These are phyloP conservation scores for Fusarium caatingaense DNA, from an alignment of 2,329 filamentous ascomycete species.

Conservation along the genomic window DNA sequence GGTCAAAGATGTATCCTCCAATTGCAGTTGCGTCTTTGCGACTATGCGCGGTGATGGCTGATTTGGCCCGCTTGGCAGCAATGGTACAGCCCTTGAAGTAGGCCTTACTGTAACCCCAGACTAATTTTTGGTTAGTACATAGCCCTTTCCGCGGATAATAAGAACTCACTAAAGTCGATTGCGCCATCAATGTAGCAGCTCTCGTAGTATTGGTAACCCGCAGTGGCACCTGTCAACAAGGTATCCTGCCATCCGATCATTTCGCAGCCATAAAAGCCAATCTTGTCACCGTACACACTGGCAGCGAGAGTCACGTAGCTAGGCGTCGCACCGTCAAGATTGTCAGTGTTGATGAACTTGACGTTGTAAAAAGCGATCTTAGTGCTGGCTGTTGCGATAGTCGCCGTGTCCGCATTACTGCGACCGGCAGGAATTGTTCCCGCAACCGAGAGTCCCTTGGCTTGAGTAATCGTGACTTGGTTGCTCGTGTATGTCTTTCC, in stretches of 20 bases:
- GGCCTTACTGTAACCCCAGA: conserved; percentile 43
- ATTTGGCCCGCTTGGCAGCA: conserved; percentile 31
- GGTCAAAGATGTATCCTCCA: conserved; percentile 57
- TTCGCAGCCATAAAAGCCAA: conserved; percentile 54
- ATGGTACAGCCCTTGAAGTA: conserved; percentile 43
- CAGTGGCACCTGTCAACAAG: conserved; percentile 31
- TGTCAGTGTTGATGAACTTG: conserved; percentile 56
- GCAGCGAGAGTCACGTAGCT: conserved; percentile 40
- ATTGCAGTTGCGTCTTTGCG: conserved; percentile 46
- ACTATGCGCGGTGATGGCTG: conserved; percentile 45
- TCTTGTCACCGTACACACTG: conserved; percentile 51
- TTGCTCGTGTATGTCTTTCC: conserved; percentile 62
- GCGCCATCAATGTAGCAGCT: conserved; percentile 37
- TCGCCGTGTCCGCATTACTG: conserved; percentile 40
- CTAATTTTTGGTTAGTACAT: neutral
- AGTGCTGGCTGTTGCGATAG: conserved; percentile 45
- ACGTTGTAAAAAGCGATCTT: conserved; percentile 56
- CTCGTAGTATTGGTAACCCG: conserved; percentile 38
- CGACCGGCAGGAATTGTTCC: conserved; percentile 44
- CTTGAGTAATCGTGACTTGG: conserved; percentile 61
- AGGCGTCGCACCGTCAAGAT: conserved; percentile 22
- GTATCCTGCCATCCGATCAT: conserved; percentile 41
- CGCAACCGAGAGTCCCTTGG: conserved; percentile 28
- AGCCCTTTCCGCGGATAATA: accelerated
- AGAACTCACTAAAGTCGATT: conserved; percentile 27